Conservation (phyloP, 352 stramenopile species). For the Phytopythium vexans region DNA sequence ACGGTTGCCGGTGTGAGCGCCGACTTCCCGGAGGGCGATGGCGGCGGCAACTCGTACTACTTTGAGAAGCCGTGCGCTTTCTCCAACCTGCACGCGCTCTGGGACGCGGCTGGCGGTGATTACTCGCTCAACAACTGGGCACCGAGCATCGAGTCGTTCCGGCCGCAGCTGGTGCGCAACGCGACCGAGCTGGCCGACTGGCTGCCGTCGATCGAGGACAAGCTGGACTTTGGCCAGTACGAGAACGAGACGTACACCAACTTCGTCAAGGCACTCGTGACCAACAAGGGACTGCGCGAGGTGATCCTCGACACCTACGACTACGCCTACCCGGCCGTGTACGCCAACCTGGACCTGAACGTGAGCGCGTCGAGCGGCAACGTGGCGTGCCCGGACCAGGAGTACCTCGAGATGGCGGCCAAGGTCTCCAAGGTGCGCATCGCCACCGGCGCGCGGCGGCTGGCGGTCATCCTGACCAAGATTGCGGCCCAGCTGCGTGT, state of each 20-base stretch:
- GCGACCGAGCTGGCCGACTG: constrained; percentile 44
- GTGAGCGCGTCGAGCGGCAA: neutral
- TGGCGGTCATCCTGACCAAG: constrained; percentile 57
- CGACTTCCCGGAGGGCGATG: constrained; percentile 45
- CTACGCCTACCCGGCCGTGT: constrained; percentile 38
- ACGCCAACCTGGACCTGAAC: constrained; percentile 34
- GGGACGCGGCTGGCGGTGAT: constrained; percentile 50
- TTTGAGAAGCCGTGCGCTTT: constrained; percentile 46
- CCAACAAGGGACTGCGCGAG: constrained; percentile 21
- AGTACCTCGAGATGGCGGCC: constrained; percentile 30
- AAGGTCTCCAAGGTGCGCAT: constrained; percentile 41
- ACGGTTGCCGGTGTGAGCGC: constrained; percentile 39
- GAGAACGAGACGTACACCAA: constrained; percentile 26
- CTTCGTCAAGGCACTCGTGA: constrained; percentile 28
- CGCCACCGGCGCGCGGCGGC: constrained; percentile 39
- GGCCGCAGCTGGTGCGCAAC: constrained; percentile 24
- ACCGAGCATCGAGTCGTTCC: constrained; percentile 20
- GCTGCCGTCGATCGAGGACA: constrained; percentile 26
- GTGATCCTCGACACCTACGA: constrained; percentile 46
- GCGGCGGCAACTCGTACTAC: constrained; percentile 55
- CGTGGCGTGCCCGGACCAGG: constrained; percentile 22
- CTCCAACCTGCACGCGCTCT: constrained; percentile 67
- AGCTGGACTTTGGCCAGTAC: constrained; percentile 39
- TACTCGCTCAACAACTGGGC: constrained; percentile 57
- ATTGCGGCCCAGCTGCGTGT: constrained; percentile 39